These are phyloP conservation scores for Suillus sp. DNA, from an alignment of 768 basidiomycete genomes.

Conservation along the genomic window DNA sequence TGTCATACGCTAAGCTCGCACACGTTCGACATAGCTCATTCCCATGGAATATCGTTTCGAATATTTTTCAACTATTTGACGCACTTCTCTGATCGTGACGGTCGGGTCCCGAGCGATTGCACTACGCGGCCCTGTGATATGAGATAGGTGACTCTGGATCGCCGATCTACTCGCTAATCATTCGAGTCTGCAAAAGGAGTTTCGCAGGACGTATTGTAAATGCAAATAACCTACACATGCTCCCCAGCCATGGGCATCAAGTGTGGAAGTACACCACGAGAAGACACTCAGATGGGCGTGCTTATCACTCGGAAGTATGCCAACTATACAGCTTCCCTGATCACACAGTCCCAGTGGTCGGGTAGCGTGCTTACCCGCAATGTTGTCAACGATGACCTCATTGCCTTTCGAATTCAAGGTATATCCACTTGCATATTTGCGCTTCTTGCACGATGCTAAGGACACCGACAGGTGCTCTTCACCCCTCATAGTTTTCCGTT, in stretches of 20 bases:
- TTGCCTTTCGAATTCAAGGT: not conserved
- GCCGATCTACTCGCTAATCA: not conserved
- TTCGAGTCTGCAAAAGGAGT: not conserved
- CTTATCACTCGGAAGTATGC: not conserved
- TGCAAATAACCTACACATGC: not conserved
- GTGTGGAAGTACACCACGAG: no score
- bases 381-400: not conserved
- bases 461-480: not conserved
- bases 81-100: no score
- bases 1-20: not conserved
- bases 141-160: not conserved
- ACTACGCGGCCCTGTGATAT: not conserved
- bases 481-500: no score
- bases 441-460: not conserved
- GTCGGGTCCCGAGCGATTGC: not conserved
- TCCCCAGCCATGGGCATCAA: slow-evolving; percentile 2
- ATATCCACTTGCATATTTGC: not conserved
- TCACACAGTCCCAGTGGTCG: not conserved
- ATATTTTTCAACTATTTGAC: not conserved
- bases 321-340: not conserved
- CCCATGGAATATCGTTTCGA: not conserved
- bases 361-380: not conserved
- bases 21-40: not conserved
- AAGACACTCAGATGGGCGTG: not conserved
- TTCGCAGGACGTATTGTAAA: no score